A percentile compares a stretch with the other conserved stretches of the same genome.
Evolutionary conservation across 139 green algal species (phyloP).

Genomic region (Closterium sp.): DNA sequence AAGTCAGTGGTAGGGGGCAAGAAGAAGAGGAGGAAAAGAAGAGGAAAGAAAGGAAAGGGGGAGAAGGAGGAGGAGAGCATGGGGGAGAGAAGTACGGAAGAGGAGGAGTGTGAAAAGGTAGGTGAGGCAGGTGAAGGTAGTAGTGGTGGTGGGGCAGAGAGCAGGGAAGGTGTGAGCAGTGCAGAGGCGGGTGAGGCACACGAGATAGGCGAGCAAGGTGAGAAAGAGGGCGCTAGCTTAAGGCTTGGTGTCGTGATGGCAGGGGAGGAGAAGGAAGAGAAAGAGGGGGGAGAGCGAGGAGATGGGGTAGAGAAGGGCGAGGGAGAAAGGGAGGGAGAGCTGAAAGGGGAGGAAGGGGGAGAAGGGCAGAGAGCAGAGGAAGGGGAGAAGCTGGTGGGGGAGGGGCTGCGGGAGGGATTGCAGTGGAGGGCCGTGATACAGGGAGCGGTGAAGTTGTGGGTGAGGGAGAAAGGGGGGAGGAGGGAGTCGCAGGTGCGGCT

Average conservation of each 20-base stretch:
- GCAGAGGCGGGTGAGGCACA: no score
- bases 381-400: neutral
- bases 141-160: no score
- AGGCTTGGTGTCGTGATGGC: neutral
- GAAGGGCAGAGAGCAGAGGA: neutral
- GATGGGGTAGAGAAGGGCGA: neutral
- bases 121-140: no score
- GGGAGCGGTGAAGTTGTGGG: no score
- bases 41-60: neutral
- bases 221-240: neutral
- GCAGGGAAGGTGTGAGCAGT: no score
- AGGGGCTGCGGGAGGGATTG: no score
- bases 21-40: neutral
- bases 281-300: neutral
- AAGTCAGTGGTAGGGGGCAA: neutral
- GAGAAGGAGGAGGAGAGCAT: neutral
- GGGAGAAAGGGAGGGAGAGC: neutral
- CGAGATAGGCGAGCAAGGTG: no score
- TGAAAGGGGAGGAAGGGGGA: neutral
- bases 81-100: no score
- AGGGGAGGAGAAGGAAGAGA: neutral
- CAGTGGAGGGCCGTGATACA: no score
- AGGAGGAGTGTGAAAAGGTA: no score
- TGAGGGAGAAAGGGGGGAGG: neutral
- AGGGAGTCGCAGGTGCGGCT: neutral